Base-by-base conservation (phyloP, 2,329 filamentous ascomycete species). In the Fusarium mexicanum region DNA sequence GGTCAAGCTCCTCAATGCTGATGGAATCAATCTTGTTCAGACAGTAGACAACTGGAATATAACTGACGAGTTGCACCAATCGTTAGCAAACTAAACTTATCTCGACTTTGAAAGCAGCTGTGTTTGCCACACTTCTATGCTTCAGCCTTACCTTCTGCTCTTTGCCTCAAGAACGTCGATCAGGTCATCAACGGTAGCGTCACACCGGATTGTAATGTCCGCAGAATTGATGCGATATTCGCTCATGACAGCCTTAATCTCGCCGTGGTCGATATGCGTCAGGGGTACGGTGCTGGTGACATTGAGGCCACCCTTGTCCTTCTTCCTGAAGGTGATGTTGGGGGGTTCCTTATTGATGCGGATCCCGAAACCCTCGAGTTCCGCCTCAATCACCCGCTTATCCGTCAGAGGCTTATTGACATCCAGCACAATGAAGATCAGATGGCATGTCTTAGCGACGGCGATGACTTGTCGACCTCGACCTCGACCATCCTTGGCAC, bases 241-340 rank as follows among this genome's bases (percentile, higher is more conserved):
- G 85, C 89, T 91, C 94, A 99, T 96, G 77, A 99, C 96, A 61
- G 96, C 96, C 86, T 94, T 97, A 87, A 99, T 98, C 86, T 99
- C 96, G 80, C 97, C 96, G 77, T 95, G 89, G 82, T 96, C 94
- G 80, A 99, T 98, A 84, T 99, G 94, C 31, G 93, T 93, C 77
- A 99, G 87, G 10, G 95, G 94, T 50, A 96, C 92, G 6, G 96
- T 99, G 84, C 91, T 96, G n/a, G 95, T 98, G 80, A 99, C 96
- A 80, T 94, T 95, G 80, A 99, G 91, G 41, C 96, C 96, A 77
- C 96, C 96, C 81, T 98, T 98, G 85, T 99, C 96, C 88, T 99
- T 99, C 88, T 99, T 99, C 86, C 92, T 97, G 88, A 98, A 98
- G n/a, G 96, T 94, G 80, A 99, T 99, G 83, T 99, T 99, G 46